Base-by-base conservation (phyloP, 805 yeast species). In the Blastobotrys parvus region DNA sequence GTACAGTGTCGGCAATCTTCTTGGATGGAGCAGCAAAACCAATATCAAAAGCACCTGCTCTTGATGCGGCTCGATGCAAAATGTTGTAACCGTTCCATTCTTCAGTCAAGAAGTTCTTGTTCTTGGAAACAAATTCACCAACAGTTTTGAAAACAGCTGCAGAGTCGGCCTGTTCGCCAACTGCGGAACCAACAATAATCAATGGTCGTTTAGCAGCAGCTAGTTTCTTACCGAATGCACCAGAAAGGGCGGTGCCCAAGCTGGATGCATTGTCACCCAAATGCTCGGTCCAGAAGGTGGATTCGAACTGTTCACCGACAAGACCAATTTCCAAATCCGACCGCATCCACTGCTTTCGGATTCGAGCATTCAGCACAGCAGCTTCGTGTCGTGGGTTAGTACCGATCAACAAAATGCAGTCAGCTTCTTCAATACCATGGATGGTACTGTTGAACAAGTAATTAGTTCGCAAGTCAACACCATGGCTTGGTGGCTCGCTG, bases 331-430 rank as follows among this genome's bases (percentile, higher is more conserved):
- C 55, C 53, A 83, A 82, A 56, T 83, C 72, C 31, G 78, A 72
- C 53, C 80, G 69, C 58, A 85, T 69, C 92, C 90, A 85, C 47
- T 74, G 78, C 61, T 78, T 81, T 71, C 95, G 77, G 54, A 85
- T 80, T 65, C 94, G 76, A 34, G 90, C 77, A 63, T 85, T 85
- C 56, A 85, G 71, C 15, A 86, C 94, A 35, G 94, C 87, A 46
- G 94, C 95, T 68, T 85, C 95, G 59, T 75, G 87, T 60, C 95
- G 75, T 46, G 94, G 94, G 69, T 85, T 85, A 37, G 95, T 78
- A 49, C 95, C 95, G 45, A 85, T 75, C 47, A 85, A 71, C 57
- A 85, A 70, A 48, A 85, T 80, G 53, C 76, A 85, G 59, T 86
- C 95, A 42, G 94, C 88, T 46, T 78, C 81, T 62, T 83, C 92